Percentiles rank a stretch among this genome's conserved stretches.
These are phyloP conservation scores for Physaria fendleri DNA, from an alignment of 345 rosid genomes.

Conservation along the genomic window DNA sequence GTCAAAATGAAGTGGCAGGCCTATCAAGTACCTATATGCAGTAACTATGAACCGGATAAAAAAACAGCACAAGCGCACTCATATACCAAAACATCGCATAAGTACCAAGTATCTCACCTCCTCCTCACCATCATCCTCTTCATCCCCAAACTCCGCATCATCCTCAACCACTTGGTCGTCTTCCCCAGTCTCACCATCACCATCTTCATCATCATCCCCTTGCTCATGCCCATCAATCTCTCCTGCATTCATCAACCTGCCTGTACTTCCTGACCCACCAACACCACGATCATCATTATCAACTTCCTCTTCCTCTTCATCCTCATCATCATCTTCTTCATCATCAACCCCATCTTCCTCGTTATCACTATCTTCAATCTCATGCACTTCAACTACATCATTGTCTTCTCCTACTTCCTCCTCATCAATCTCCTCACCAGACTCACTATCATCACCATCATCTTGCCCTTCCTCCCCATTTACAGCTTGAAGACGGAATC, in stretches of 20 bases:
- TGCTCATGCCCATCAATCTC: slow-evolving; percentile 83
- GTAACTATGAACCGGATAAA: neutral
- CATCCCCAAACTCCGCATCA: slow-evolving; percentile 38
- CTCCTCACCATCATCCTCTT: slow-evolving; percentile 47
- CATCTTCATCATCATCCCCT: slow-evolving; percentile 59
- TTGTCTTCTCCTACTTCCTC: slow-evolving; percentile 40
- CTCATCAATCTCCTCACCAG: slow-evolving; percentile 45
- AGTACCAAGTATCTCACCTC: slow-evolving; percentile 43
- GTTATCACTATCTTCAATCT: slow-evolving; percentile 39
- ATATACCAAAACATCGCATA: neutral
- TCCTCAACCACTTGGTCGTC: slow-evolving; percentile 46
- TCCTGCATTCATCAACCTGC: slow-evolving; percentile 42
- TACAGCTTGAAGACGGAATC: slow-evolving; percentile 38
- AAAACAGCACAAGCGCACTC: neutral
- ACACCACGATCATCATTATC: slow-evolving; percentile 45
- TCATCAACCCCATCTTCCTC: slow-evolving; percentile 45
- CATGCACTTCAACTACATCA: slow-evolving; percentile 47
- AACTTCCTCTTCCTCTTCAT: slow-evolving; percentile 53
- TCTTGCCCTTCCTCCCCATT: slow-evolving; percentile 45
- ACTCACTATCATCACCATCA: slow-evolving; percentile 38
- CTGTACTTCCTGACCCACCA: slow-evolving; percentile 37
- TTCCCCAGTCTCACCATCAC: slow-evolving; percentile 60
- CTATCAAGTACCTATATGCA: neutral
- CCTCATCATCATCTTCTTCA: slow-evolving; percentile 44
- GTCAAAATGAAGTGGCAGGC: neutral